These are phyloP conservation scores for Paramecium primaurelia DNA, from an alignment of 73 alveolate genomes.

Conservation along the genomic window DNA sequence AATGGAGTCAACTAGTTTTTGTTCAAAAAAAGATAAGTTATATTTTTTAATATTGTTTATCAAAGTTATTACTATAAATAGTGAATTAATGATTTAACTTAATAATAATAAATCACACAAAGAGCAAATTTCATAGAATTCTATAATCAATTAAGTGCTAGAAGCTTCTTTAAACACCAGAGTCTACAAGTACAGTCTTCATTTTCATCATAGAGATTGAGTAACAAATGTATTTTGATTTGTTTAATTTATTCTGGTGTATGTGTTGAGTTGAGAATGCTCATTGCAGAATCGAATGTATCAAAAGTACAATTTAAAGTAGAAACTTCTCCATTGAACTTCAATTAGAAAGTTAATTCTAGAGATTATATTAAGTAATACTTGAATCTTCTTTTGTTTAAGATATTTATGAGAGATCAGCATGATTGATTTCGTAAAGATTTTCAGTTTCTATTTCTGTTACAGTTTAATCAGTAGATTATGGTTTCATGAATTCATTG, in stretches of 20 bases:
- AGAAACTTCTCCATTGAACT: not conserved
- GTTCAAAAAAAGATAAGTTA: not conserved
- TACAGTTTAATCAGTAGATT: not conserved
- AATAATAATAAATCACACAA: not conserved
- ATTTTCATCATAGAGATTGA: slow-evolving; percentile 22
- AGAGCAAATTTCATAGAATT: not conserved
- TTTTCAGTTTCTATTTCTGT: slow-evolving; percentile 43
- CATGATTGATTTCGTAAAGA: slow-evolving; percentile 25
- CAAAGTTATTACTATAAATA: not conserved
- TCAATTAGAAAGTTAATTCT: not conserved
- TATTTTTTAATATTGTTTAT: not conserved
- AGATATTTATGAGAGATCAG: slow-evolving; percentile 28
- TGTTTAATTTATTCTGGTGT: not conserved
- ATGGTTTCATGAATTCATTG: not conserved
- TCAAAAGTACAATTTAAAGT: not conserved
- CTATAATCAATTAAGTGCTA: not conserved
- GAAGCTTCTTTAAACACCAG: slow-evolving; percentile 41
- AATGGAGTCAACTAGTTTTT: not conserved
- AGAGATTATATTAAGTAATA: not conserved
- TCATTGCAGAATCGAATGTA: slow-evolving; percentile 2
- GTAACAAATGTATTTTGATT: slow-evolving; percentile 10
- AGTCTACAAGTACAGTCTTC: slow-evolving; percentile 44
- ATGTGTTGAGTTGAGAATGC: not conserved
- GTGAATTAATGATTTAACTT: slow-evolving; percentile 11
- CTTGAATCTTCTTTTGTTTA: not conserved